phyloP scores from a whole-genome alignment of 1,284 basidiomycete genomes.

The Leccinum angustisporum region DNA sequence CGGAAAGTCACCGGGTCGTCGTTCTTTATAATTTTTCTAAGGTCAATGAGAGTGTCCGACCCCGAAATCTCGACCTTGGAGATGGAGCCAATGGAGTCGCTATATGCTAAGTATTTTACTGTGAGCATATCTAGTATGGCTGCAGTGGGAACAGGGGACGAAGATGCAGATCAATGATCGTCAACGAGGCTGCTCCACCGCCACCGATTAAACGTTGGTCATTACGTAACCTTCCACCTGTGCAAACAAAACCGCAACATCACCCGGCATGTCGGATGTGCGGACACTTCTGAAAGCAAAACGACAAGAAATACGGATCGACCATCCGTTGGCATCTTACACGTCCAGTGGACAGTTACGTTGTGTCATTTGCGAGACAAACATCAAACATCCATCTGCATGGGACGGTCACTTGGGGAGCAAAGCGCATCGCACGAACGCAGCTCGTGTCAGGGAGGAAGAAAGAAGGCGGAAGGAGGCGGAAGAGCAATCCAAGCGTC shows the following conservation, averaged over 20 bases:
- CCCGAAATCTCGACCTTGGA: not conserved
- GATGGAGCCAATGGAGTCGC: not conserved
- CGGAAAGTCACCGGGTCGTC: not conserved
- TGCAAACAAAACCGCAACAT: no score
- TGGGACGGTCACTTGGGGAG: constrained; percentile 85
- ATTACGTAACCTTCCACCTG: no score
- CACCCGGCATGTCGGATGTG: constrained; percentile 60
- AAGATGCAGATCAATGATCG: no score
- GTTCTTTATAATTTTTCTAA: no score
- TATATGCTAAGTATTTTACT: not conserved
- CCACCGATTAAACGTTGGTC: no score
- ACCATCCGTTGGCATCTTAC: constrained; percentile 60
- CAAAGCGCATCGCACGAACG: constrained; percentile 69
- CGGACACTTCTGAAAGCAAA: constrained; percentile 75
- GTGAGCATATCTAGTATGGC: not conserved
- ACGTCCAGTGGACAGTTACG: constrained; percentile 55
- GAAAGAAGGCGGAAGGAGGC: constrained; percentile 42
- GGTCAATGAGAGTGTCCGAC: no score
- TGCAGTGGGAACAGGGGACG: no score
- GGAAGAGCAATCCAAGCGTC: constrained; percentile 31
- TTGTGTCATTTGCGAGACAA: constrained; percentile 58
- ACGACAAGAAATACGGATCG: constrained; percentile 67
- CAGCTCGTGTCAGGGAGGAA: constrained; percentile 54
- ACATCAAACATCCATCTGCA: constrained; percentile 72
- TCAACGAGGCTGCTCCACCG: no score